These are phyloP conservation scores for Mortierella sp. DNA, from an alignment of 371 early-diverging fungal species.

Conservation along the genomic window DNA sequence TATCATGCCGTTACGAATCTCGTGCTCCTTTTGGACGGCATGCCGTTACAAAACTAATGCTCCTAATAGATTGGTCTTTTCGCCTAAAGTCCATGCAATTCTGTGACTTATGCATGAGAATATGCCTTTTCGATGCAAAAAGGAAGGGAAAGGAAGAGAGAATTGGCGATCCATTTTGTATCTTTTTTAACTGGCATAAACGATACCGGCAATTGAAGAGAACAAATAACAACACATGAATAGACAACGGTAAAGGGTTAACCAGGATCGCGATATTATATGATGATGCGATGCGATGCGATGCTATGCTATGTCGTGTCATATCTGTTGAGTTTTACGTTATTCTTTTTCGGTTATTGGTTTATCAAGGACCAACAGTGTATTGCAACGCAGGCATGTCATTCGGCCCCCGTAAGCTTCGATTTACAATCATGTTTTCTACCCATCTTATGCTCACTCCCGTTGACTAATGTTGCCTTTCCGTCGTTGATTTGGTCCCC, in stretches of 20 bases:
- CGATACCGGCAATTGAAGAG: not conserved
- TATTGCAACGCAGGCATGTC: too few relatives aligned
- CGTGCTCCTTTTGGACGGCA: too few relatives aligned
- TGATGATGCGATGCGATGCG: not conserved
- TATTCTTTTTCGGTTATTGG: too few relatives aligned
- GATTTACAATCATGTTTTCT: too few relatives aligned
- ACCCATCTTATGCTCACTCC: too few relatives aligned
- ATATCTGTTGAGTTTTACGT: not conserved
- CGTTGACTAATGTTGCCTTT: too few relatives aligned
- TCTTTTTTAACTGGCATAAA: not conserved
- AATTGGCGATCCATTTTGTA: not conserved
- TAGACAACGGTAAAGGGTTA: not conserved
- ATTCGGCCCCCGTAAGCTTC: too few relatives aligned
- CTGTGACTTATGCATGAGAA: too few relatives aligned
- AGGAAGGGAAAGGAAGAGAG: not conserved
- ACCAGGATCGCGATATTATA: not conserved
- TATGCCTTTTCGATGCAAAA: not conserved
- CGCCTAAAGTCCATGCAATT: not conserved
- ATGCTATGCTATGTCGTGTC: not conserved
- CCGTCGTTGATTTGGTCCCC: too few relatives aligned
- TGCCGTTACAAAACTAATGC: too few relatives aligned
- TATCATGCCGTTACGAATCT: not conserved
- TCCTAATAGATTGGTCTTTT: not conserved
- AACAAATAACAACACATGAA: not conserved
- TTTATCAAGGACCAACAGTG: too few relatives aligned